phyloP scores from a whole-genome alignment of 768 basidiomycete genomes.

The Pleurotus salmoneostramineus region DNA sequence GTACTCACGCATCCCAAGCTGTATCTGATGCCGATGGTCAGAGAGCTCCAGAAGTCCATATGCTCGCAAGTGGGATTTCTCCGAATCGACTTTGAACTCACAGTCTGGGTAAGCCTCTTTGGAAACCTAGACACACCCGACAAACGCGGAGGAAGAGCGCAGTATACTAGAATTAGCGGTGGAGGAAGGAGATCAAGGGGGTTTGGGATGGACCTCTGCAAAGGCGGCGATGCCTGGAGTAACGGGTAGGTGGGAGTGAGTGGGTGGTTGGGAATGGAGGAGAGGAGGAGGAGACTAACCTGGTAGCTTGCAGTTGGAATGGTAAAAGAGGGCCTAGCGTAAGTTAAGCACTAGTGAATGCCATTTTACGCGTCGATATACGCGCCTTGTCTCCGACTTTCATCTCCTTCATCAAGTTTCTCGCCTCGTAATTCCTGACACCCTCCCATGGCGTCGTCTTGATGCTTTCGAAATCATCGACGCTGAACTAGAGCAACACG shows the following conservation, averaged over 20 bases:
- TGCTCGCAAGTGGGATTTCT: no score
- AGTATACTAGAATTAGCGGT: constrained; percentile 3
- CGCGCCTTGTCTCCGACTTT: constrained; percentile 65
- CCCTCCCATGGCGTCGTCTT: constrained; percentile 81
- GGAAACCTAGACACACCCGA: constrained; percentile 43
- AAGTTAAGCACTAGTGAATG: neutral
- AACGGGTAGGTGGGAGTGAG: neutral
- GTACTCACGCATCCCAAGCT: constrained; percentile 79
- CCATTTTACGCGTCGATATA: neutral
- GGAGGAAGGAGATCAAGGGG: neutral
- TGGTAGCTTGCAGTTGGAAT: constrained; percentile 82
- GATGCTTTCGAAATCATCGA: constrained; percentile 77
- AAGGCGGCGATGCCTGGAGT: constrained; percentile 70
- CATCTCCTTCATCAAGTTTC: constrained; percentile 85
- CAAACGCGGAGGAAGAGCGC: neutral
- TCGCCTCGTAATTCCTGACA: constrained; percentile 80
- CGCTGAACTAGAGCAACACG: constrained; percentile 56
- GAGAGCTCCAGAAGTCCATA: no score
- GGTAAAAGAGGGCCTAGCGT: constrained; percentile 75
- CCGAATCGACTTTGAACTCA: constrained; percentile 32
- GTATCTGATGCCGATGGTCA: constrained; percentile 50
- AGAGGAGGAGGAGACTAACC: constrained; percentile 34
- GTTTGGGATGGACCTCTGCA: constrained; percentile 52
- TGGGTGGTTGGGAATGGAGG: neutral
- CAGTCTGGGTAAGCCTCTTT: constrained; percentile 90